Evolutionary conservation across 257 asterid species (phyloP).

Genomic region (Przewalskia tangutica): DNA sequence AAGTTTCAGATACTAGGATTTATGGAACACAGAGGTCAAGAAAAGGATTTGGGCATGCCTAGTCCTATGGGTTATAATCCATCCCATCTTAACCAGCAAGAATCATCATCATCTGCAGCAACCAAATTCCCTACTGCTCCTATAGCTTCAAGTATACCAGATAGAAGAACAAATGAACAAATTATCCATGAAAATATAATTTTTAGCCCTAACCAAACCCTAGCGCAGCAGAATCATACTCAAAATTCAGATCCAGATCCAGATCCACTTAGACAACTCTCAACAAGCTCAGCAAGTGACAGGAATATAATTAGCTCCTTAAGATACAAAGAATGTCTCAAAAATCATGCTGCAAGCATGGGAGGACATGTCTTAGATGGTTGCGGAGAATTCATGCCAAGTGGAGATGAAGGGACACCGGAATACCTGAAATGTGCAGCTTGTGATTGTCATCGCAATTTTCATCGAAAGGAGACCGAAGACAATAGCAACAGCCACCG

Average conservation of each 20-base stretch:
- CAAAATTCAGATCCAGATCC: conserved; percentile 32
- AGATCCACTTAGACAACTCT: conserved; percentile 29
- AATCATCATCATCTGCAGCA: conserved; percentile 12
- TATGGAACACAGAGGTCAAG: conserved; percentile 44
- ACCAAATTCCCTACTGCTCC: conserved; percentile 39
- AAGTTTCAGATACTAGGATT: neutral
- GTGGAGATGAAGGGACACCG: conserved; percentile 54
- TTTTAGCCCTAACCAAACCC: conserved; percentile 59
- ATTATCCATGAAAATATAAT: conserved; percentile 30
- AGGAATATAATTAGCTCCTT: neutral
- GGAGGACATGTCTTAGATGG: conserved; percentile 73
- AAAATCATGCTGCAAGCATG: conserved; percentile 72
- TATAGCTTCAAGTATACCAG: conserved; percentile 23
- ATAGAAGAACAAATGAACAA: conserved; percentile 19
- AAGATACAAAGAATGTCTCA: conserved; percentile 62
- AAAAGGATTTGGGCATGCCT: conserved; percentile 20
- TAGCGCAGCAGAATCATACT: conserved; percentile 29
- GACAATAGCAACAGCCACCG: conserved; percentile 6
- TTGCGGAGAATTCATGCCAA: conserved; percentile 91
- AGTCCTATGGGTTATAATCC: conserved; percentile 17
- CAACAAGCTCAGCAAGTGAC: conserved; percentile 1
- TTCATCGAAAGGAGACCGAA: conserved; percentile 54
- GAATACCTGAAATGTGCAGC: conserved; percentile 64
- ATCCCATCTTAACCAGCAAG: conserved; percentile 11
- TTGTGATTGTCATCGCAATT: conserved; percentile 84